A percentile compares a stretch with the other conserved stretches of the same genome.
Evolutionary conservation across 1,284 basidiomycete species (phyloP).

Genomic region (Hemileia vastatrix): DNA sequence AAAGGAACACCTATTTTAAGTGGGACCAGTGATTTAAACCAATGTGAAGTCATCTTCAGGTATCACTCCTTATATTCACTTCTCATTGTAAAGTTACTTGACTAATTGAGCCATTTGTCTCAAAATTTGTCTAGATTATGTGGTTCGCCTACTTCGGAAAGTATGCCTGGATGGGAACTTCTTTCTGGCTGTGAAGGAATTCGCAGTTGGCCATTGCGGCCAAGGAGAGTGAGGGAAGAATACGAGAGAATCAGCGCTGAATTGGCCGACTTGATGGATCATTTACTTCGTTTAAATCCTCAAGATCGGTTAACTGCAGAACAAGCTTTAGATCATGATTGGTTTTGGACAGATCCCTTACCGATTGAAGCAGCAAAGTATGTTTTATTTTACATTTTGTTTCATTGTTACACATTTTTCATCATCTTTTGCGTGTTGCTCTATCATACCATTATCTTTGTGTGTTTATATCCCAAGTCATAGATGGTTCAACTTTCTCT

Average conservation of each 20-base stretch:
- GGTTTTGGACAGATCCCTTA: slow-evolving; percentile 66
- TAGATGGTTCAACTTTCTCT: neutral
- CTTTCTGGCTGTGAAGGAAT: slow-evolving; percentile 34
- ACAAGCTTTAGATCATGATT: slow-evolving; percentile 49
- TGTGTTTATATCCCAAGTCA: slow-evolving; percentile 21
- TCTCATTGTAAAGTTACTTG: neutral
- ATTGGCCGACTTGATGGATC: slow-evolving; percentile 46
- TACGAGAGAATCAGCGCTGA: slow-evolving; percentile 13
- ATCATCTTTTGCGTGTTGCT: slow-evolving; percentile 33
- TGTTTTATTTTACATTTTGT: slow-evolving; percentile 37
- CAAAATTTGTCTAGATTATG: slow-evolving; percentile 53
- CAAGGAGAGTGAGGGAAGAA: slow-evolving; percentile 9
- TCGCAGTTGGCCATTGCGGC: slow-evolving; percentile 12
- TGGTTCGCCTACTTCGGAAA: slow-evolving; percentile 66
- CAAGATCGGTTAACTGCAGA: slow-evolving; percentile 50
- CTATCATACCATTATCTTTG: neutral
- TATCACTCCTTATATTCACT: neutral
- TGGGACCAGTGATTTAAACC: slow-evolving; percentile 78
- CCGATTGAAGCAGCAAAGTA: slow-evolving; percentile 74
- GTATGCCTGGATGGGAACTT: slow-evolving; percentile 65
- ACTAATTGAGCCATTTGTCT: too few relatives aligned
- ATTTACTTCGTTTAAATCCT: slow-evolving; percentile 51
- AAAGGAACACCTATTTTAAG: slow-evolving; percentile 74
- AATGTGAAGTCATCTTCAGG: slow-evolving; percentile 76
- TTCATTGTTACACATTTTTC: neutral